Evolutionary conservation across 495 filamentous ascomycete species (phyloP).

Genomic region (Xylaria grammica): DNA sequence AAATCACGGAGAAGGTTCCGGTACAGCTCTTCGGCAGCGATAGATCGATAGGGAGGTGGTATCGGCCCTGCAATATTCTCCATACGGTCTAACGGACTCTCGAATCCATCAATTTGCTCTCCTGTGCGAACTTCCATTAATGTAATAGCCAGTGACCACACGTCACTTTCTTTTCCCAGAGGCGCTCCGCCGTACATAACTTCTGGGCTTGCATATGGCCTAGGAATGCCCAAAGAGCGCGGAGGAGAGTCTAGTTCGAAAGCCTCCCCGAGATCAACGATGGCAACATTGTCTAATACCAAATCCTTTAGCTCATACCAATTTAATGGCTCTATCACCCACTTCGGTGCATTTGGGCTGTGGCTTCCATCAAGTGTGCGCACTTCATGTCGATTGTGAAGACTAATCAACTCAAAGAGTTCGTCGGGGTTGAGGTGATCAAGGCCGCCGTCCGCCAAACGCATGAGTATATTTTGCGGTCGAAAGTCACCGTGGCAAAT

Average conservation of each 20-base stretch:
- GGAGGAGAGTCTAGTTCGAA: slow-evolving; percentile 21
- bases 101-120: neutral
- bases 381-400: neutral
- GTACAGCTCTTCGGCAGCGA: neutral
- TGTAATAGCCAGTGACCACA: slow-evolving; percentile 32
- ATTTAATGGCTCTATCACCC: slow-evolving; percentile 10
- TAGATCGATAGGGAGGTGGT: slow-evolving; percentile 17
- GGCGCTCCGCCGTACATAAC: slow-evolving; percentile 16
- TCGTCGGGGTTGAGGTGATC: slow-evolving; percentile 28
- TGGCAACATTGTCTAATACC: slow-evolving; percentile 10
- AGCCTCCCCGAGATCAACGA: slow-evolving; percentile 35
- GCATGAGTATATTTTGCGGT: slow-evolving; percentile 29
- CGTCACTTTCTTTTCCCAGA: slow-evolving; percentile 24
- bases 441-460: slow-evolving; percentile 20
- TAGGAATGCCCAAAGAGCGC: slow-evolving; percentile 16
- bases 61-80: slow-evolving; percentile 25
- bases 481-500: slow-evolving; percentile 38
- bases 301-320: slow-evolving; percentile 11
- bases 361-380: neutral
- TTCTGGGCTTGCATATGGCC: slow-evolving; percentile 27
- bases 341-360: slow-evolving; percentile 22
- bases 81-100: neutral
- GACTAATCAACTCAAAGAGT: slow-evolving; percentile 12
- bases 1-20: neutral
- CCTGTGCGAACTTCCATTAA: slow-evolving; percentile 5